Evolutionary conservation across 2,329 filamentous ascomycete species (phyloP).

Genomic region (Colletotrichum lindemuthianum): DNA sequence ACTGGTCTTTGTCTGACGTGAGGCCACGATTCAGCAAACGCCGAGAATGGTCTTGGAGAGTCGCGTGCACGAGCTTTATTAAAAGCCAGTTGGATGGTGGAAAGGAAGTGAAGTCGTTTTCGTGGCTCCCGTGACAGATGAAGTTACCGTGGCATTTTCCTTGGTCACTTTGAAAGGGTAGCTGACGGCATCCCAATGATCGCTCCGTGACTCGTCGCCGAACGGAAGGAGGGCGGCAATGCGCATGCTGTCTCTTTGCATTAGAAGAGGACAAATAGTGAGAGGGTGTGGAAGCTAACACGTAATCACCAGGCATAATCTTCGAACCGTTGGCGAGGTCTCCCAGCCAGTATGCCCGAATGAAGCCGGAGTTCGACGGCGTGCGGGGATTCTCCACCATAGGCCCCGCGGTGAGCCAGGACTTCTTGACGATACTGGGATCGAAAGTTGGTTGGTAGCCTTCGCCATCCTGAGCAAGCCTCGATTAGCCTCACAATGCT

Average conservation of each 20-base stretch:
- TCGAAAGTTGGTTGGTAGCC: too few relatives aligned
- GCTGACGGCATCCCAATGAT: slow-evolving; percentile 27
- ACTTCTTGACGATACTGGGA: too few relatives aligned
- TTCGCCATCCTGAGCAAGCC: too few relatives aligned
- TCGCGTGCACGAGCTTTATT: too few relatives aligned
- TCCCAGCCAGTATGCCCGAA: slow-evolving; percentile 28
- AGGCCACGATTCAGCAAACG: too few relatives aligned
- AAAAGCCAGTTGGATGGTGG: too few relatives aligned
- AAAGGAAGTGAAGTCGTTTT: not conserved
- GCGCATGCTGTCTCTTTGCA: slow-evolving; percentile 12
- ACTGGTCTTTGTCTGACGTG: too few relatives aligned
- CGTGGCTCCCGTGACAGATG: too few relatives aligned
- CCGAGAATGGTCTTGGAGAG: too few relatives aligned
- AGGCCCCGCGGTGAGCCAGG: not conserved
- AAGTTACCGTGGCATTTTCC: slow-evolving; percentile 1
- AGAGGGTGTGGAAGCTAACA: not conserved
- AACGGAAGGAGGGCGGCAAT: slow-evolving; percentile 32
- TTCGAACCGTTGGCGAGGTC: slow-evolving; percentile 19
- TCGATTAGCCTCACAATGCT: not conserved
- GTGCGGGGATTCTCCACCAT: slow-evolving; percentile 11
- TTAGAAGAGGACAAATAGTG: accelerated
- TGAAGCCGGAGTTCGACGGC: slow-evolving; percentile 17
- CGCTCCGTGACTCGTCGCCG: slow-evolving; percentile 15
- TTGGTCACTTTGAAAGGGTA: slow-evolving; percentile 2
- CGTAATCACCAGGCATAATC: slow-evolving; percentile 32